Conservation (phyloP, 2,329 filamentous ascomycete species). For the Mycogone perniciosa region DNA sequence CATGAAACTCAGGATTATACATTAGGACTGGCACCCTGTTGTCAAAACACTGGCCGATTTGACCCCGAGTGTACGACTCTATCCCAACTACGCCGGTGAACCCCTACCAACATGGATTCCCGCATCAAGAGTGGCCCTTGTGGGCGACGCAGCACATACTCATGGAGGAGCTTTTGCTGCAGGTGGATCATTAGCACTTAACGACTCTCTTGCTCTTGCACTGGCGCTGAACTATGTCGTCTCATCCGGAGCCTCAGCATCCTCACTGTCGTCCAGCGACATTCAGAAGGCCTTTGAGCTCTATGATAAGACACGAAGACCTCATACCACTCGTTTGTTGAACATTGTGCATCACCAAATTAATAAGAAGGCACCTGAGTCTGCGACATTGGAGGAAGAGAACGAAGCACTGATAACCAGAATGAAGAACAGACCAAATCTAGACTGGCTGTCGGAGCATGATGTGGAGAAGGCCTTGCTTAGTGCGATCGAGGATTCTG, state of each 20-base stretch:
- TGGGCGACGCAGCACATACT: conserved; percentile 34
- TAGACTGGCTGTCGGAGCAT: conserved; percentile 15
- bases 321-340: conserved; percentile 11
- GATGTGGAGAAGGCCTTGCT: conserved; percentile 13
- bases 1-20: background rate
- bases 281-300: conserved; percentile 2
- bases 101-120: conserved; percentile 33
- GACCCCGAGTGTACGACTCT: conserved; percentile 34
- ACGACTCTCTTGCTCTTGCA: conserved; percentile 23
- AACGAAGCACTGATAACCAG: conserved; percentile 8
- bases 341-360: conserved; percentile 9
- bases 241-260: background rate
- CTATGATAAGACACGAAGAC: conserved; percentile 13
- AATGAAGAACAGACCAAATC: conserved; percentile 11
- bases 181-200: conserved; percentile 32
- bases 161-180: conserved; percentile 35
- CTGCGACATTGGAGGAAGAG: conserved; percentile 6
- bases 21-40: conserved; percentile 33
- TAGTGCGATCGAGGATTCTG: background rate
- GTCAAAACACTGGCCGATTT: conserved; percentile 32
- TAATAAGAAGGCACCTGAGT: background rate
- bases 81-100: conserved; percentile 35
- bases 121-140: conserved; percentile 23
- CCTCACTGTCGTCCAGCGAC: background rate
- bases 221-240: conserved; percentile 3